Evolutionary conservation across 345 rosid genomes (phyloP).

Genomic region (Eucalyptus globulus): DNA sequence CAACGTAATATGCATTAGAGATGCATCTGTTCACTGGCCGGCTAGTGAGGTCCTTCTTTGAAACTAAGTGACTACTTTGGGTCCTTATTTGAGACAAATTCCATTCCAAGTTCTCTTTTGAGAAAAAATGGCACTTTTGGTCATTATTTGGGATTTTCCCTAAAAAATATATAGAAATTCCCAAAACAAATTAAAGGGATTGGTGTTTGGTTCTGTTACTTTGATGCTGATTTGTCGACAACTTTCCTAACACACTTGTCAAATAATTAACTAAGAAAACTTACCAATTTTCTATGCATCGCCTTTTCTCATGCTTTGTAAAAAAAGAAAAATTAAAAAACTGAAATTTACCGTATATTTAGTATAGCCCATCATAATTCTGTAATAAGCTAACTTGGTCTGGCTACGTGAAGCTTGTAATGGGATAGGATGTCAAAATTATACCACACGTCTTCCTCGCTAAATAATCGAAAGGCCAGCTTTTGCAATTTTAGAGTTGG

Average conservation of each 20-base stretch:
- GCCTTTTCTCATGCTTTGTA: background rate
- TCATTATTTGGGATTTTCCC: too few species aligned
- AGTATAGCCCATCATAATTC: background rate
- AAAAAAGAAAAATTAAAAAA: background rate
- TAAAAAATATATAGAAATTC: too few species aligned
- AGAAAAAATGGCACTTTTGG: too few species aligned
- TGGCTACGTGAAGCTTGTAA: background rate
- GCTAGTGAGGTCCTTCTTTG: too few species aligned
- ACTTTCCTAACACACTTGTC: background rate
- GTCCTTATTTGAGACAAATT: too few species aligned
- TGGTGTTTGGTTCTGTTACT: too few species aligned
- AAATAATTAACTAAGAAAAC: background rate
- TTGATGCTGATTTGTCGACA: background rate
- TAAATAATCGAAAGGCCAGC: background rate
- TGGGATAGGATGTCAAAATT: background rate
- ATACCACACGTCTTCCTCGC: background rate
- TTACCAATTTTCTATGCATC: background rate
- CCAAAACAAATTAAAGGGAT: too few species aligned
- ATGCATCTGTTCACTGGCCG: too few species aligned
- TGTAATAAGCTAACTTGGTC: background rate
- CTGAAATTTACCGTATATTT: background rate
- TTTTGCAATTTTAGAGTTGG: background rate
- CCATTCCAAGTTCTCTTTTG: rapidly evolving
- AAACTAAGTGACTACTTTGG: too few species aligned
- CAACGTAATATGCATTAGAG: too few species aligned